These are phyloP conservation scores for Gynostemma pentaphyllum DNA, from an alignment of 306 rosid genomes.

Conservation along the genomic window DNA sequence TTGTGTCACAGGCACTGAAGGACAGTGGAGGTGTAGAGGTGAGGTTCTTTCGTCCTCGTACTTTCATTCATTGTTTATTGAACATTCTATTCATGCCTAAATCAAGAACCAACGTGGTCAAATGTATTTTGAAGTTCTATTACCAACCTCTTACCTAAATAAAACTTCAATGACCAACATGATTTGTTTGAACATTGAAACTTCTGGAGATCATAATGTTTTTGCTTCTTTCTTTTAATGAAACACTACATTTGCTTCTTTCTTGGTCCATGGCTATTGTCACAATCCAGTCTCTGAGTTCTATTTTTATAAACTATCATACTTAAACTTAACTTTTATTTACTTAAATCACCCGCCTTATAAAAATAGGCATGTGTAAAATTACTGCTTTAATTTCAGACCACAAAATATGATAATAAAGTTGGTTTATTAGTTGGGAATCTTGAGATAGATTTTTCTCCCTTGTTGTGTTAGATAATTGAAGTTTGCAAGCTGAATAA, in stretches of 20 bases:
- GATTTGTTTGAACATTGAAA: neutral
- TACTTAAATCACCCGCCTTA: neutral
- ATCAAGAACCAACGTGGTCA: neutral
- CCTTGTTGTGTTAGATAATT: neutral
- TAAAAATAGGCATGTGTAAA: neutral
- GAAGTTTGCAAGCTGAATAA: too few relatives aligned
- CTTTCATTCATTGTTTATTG: neutral
- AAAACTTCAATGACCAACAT: too few relatives aligned
- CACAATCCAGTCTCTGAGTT: neutral
- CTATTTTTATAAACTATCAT: neutral
- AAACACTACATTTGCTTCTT: neutral
- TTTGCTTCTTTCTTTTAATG: neutral
- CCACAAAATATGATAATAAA: too few relatives aligned
- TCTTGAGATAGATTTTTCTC: neutral
- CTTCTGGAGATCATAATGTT: neutral
- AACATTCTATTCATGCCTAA: neutral
- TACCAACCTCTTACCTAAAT: too few relatives aligned
- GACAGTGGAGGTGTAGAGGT: constrained; percentile 88
- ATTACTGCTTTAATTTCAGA: too few relatives aligned
- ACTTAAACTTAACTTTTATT: neutral
- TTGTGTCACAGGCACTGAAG: constrained; percentile 57
- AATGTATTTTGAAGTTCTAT: neutral
- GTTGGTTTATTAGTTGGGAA: too few relatives aligned
- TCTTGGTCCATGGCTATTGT: neutral
- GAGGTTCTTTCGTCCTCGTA: constrained; percentile 17